Evolutionary conservation across 208 protist species (phyloP), one percentile per base, ranked within the genome.

Genomic region (Acanthamoeba polyphaga): DNA sequence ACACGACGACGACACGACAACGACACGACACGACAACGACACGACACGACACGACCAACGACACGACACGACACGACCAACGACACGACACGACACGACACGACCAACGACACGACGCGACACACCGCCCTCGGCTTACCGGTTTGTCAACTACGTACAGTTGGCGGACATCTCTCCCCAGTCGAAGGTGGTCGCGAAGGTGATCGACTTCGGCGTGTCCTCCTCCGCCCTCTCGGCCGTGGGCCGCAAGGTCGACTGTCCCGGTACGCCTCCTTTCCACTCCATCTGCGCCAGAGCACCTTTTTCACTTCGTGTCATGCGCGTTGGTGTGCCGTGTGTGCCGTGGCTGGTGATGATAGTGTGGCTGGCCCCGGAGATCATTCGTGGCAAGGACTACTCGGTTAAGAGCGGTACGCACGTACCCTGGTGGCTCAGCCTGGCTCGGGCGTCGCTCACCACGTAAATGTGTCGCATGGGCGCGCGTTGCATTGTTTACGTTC

Each of bases 321-420:
- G 12, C 17, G 70, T 24, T 29, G 19, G 4, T 78, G 29, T 78
- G 38, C 6, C 62, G 24, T n/a, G 17, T 10, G 62, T 24, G 27
- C 15, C 49, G 76, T 49, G 24, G 12, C 0, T 13, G 5, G 76
- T 24, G 9, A 60, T 38, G 34, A 58, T 85, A 66, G 95, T 96
- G 68, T 96, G 95, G 95, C 34, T 96, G 32, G 95, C 95, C 27
- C 95, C 95, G 27, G 95, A 96, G 58, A 94, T 96, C 6, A 96
- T 96, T 9, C 74, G 43, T 7, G 95, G 95, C 34, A 92, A 96
- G 27, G 46, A 91, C n/a, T 96, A 95, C 32, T 94, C 93, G 0
- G 95, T 95, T 17, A 96, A 96, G 72, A 88, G 80, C 80, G 80
- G 80, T 88, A 64, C 27, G 46, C 22, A 12, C 27, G 10, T 19